Conservation (phyloP, 1,284 basidiomycete genomes). For the Caloboletus firmus region DNA sequence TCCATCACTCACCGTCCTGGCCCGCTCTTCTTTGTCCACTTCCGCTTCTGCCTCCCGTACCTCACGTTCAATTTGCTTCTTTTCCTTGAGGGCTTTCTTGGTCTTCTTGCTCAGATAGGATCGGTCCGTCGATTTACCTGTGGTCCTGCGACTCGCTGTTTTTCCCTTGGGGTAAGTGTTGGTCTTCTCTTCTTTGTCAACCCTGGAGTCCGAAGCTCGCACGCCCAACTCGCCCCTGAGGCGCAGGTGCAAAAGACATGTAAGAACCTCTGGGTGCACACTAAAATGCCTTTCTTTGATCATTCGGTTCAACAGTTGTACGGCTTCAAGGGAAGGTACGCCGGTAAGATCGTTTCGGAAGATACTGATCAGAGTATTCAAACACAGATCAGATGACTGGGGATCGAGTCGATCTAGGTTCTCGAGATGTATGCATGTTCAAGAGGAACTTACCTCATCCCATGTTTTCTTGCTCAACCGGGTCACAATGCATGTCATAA, state of each 20-base stretch:
- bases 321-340: slow-evolving; percentile 81
- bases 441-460: slow-evolving; percentile 65
- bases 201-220: slow-evolving; percentile 68
- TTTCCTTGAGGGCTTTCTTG: slow-evolving; percentile 70
- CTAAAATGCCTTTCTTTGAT: slow-evolving; percentile 92
- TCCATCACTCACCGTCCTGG: slow-evolving; percentile 62
- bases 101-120: slow-evolving; percentile 81
- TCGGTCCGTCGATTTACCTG: slow-evolving; percentile 60
- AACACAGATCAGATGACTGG: slow-evolving; percentile 79
- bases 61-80: slow-evolving; percentile 86
- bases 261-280: slow-evolving; percentile 87
- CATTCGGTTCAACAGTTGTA: slow-evolving; percentile 93
- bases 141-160: slow-evolving; percentile 47
- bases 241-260: slow-evolving; percentile 83
- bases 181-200: slow-evolving; percentile 53
- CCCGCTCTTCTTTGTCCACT: slow-evolving; percentile 90
- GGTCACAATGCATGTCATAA: slow-evolving; percentile 86
- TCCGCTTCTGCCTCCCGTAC: slow-evolving; percentile 93
- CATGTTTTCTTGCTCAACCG: slow-evolving; percentile 84
- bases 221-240: slow-evolving; percentile 84
- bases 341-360: slow-evolving; percentile 83
- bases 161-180: slow-evolving; percentile 48
- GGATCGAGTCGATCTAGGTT: slow-evolving; percentile 15
- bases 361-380: slow-evolving; percentile 76
- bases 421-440: slow-evolving; percentile 5